phyloP scores from a whole-genome alignment of 2,329 filamentous ascomycete species.

The Beauveria caledonica region DNA sequence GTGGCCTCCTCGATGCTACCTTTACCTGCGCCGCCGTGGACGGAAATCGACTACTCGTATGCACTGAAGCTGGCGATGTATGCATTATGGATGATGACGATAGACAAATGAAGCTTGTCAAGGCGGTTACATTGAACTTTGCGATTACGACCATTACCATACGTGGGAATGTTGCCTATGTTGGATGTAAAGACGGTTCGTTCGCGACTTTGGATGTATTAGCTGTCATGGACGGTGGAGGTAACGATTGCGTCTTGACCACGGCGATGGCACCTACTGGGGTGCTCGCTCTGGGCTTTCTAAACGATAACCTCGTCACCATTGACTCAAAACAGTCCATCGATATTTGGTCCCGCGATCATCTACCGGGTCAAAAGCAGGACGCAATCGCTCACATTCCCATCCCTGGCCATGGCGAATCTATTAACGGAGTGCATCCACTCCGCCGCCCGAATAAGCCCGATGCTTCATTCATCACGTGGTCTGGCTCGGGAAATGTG shows the following conservation, averaged over 20 bases:
- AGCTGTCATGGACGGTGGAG: constrained; percentile 35
- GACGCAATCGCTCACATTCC: constrained; percentile 39
- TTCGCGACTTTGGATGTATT: constrained; percentile 46
- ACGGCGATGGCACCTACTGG: constrained; percentile 32
- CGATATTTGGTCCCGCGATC: constrained; percentile 50
- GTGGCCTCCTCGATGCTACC: constrained; percentile 69
- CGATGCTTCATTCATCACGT: constrained; percentile 74
- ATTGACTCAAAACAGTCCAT: constrained; percentile 71
- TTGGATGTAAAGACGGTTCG: constrained; percentile 60
- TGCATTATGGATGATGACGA: constrained; percentile 75
- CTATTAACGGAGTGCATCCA: constrained; percentile 65
- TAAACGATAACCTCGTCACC: constrained; percentile 60
- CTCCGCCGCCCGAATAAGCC: constrained; percentile 52
- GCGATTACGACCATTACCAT: constrained; percentile 58
- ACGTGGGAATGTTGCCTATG: constrained; percentile 49
- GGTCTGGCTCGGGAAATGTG: constrained; percentile 73
- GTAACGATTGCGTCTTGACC: constrained; percentile 29
- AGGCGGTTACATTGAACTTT: constrained; percentile 60
- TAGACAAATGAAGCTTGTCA: constrained; percentile 61
- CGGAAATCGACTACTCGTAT: constrained; percentile 68
- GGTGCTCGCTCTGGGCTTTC: constrained; percentile 60
- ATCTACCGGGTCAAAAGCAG: constrained; percentile 32
- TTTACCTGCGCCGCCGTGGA: constrained; percentile 76
- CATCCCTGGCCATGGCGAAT: constrained; percentile 54
- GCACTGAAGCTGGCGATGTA: constrained; percentile 82